Conservation (phyloP, 495 filamentous ascomycete genomes). For the Staphylotrichum longicolle region DNA sequence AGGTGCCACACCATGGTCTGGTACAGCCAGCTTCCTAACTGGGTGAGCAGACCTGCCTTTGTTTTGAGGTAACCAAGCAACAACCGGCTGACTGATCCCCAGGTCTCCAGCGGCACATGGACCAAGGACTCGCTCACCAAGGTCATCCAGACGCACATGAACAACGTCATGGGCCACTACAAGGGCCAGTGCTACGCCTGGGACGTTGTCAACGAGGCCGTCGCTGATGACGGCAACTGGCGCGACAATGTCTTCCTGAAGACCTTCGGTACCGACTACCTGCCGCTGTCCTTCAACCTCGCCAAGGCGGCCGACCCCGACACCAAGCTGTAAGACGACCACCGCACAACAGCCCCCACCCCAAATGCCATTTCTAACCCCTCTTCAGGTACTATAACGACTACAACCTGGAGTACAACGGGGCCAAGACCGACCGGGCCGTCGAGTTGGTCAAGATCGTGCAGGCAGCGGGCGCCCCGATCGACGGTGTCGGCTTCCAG, state of each 20-base stretch:
- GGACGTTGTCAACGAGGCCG: constrained; percentile 58
- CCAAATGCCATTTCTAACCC: background rate
- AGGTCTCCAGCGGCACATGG: constrained; percentile 50
- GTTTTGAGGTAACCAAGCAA: background rate
- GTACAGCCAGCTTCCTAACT: constrained; percentile 59
- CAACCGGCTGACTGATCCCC: background rate
- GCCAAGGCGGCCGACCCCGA: constrained; percentile 40
- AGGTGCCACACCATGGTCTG: constrained; percentile 63
- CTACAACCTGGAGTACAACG: constrained; percentile 60
- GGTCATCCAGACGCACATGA: constrained; percentile 48
- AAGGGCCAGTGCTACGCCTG: constrained; percentile 49
- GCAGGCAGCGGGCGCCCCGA: constrained; percentile 48
- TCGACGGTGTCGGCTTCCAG: constrained; percentile 61
- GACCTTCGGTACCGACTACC: constrained; percentile 47
- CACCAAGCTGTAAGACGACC: constrained; percentile 33
- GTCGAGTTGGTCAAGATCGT: constrained; percentile 49
- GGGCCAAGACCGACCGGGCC: constrained; percentile 48
- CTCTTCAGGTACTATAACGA: constrained; percentile 62
- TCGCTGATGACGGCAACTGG: constrained; percentile 46
- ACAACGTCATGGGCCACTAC: constrained; percentile 53
- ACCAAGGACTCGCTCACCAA: constrained; percentile 50
- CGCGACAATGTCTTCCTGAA: constrained; percentile 41
- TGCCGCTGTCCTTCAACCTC: constrained; percentile 47
- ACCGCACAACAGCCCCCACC: background rate
- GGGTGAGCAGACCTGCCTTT: constrained; percentile 33